These are phyloP conservation scores for Fusarium verticillioides DNA, from an alignment of 2,329 filamentous ascomycete genomes.

Conservation along the genomic window DNA sequence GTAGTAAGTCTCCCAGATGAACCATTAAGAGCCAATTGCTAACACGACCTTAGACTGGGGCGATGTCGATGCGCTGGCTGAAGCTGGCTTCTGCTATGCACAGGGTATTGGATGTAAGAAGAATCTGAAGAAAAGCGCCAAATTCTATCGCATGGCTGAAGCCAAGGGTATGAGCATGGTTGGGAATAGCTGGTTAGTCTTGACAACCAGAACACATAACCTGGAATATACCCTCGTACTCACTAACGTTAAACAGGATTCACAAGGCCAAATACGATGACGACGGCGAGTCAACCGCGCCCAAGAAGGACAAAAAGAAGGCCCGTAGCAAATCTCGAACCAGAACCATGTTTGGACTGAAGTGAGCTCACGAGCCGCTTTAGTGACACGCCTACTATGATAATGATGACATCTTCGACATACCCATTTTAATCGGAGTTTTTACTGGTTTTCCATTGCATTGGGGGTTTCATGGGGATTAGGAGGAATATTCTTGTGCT, in stretches of 20 bases:
- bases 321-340: conserved; percentile 80
- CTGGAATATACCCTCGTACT: background rate
- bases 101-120: conserved; percentile 95
- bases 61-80: conserved; percentile 91
- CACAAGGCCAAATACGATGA: conserved; percentile 94
- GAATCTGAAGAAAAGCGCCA: conserved; percentile 92
- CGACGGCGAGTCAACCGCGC: conserved; percentile 64
- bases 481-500: conserved; percentile 29
- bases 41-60: conserved; percentile 75
- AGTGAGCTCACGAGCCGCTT: conserved; percentile 35
- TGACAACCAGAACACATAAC: background rate
- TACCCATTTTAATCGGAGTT: conserved; percentile 50
- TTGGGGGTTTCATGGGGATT: conserved; percentile 27
- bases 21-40: conserved; percentile 15
- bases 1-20: conserved; percentile 63
- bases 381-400: conserved; percentile 39
- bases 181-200: conserved; percentile 92
- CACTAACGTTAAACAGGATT: conserved; percentile 70
- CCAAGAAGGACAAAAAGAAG: conserved; percentile 69
- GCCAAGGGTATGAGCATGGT: conserved; percentile 97
- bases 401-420: conserved; percentile 48
- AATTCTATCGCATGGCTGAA: conserved; percentile 90
- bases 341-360: conserved; percentile 75
- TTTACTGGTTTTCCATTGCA: conserved; percentile 44
- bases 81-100: conserved; percentile 96